Base-by-base conservation (phyloP, 331 rosid species). In the Erythrophleum ivorense region DNA sequence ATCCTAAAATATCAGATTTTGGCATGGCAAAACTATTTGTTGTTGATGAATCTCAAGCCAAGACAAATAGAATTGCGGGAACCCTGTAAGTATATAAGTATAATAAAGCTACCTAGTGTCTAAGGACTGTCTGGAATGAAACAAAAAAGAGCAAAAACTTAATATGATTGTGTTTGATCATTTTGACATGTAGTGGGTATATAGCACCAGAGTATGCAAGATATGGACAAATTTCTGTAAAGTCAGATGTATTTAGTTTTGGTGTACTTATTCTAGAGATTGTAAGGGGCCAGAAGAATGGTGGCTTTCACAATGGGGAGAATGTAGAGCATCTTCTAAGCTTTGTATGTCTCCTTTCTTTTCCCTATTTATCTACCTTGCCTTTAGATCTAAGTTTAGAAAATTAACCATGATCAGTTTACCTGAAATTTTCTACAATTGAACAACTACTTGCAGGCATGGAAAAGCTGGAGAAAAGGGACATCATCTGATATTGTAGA, bases 201-300 rank as follows among this genome's bases (percentile, higher is more conserved):
- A 87, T 91, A 89, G 78, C 92, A 54, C 93, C 85, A 0, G 83
- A 87, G 5, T 82, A 87, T 76, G 63, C 36, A 50, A 57, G 69
- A 54, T 55, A 79, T 36, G 86, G 85, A 5, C 73, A 79, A 0
- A 72, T 79, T 36, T 87, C 83, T 31, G 9, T 58, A 4, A 87
- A 87, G 18, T 79, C 77, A 0, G 77, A 84, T 60, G 75, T 85
- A 7, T 84, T 75, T 31, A 84, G 81, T 45, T 80, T 82, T 33
- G 80, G 87, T 1, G 87, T 82, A 2, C 10, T 76, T 0, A 19
- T 85, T 38, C 81, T 87, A 38, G 87, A 84, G 69, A 71, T 87
- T 43, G 3, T 76, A 13, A 79, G 79, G 11, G 86, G 86, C 19
- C 76, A 68, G 2, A 87, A 38, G 57, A 85, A 59, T 14, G 73